Evolutionary conservation across 1,284 basidiomycete species (phyloP), one percentile per base, ranked within the genome.

Genomic region (Exobasidium rhododendri): DNA sequence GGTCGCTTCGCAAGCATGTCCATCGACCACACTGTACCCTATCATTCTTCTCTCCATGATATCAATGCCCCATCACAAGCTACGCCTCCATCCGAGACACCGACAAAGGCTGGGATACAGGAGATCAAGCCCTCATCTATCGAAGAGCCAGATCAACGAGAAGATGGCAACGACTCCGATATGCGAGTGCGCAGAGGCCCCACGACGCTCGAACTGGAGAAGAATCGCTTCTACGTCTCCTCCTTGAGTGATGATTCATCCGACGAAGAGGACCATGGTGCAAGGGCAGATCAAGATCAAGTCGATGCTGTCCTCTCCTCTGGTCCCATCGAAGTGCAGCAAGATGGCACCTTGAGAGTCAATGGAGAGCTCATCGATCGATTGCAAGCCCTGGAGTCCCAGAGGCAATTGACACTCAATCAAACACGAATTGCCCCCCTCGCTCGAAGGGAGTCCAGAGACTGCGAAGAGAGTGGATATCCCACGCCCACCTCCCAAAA

Each of bases 1-100:
- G 52, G 52, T 5, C 52, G 52, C 17, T 55, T 55, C 28, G 52
- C 52, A 30, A 55, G 26, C 52, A 55, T 55, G 52, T 55, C 52
- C 20, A 55, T 55, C 52, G 47, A 50, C 14, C n/a, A 28, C 4
- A 26, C n/a, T 26, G 13, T 20, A n/a, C 4, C 20, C 17, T 45
- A 4, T 17, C 47, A 13, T 26, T 10, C 35, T 40, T 40, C 17
- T 17, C 35, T 40, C 17, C 35, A n/a, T 40, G 35, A 40, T 40
- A 17, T 40, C 35, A 40, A 7, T 40, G 7, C 35, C 7, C 35
- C 35, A 7, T 10, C 35, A 40, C 7, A 28, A 20, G 47, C 20
- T 28, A 17, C 26, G 4, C 4, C n/a, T 24, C 47, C 47, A 2
- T 24, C 20, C 13, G n/a, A 17, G 13, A 20, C 47, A 7, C 47